Evolutionary conservation across 441 rosid species (phyloP).

Genomic region (Syzygium syzygioides): DNA sequence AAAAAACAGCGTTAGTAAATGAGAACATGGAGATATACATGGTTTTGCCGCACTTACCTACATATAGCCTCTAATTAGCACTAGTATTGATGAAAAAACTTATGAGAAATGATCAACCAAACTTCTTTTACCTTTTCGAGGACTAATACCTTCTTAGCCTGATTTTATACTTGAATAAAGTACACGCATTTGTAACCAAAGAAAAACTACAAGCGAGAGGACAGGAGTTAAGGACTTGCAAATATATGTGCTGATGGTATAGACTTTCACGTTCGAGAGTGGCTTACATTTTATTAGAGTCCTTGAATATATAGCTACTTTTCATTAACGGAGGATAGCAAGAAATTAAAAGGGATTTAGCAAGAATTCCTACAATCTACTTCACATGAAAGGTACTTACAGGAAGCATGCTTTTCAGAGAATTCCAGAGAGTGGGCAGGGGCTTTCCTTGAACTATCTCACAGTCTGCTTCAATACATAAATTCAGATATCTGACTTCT

Average conservation of each 20-base stretch:
- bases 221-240: not conserved
- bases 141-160: not conserved
- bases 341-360: not conserved
- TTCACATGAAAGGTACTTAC: constrained; percentile 19
- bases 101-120: not conserved
- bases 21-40: not conserved
- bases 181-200: not conserved
- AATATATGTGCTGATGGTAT: not conserved
- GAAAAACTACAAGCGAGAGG: not conserved
- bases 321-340: not conserved
- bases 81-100: not conserved
- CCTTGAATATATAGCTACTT: not conserved
- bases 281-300: too few relatives aligned
- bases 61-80: not conserved
- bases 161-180: not conserved
- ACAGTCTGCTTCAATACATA: constrained; percentile 40
- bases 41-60: not conserved
- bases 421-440: constrained; percentile 54
- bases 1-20: not conserved
- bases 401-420: constrained; percentile 19
- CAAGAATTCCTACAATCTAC: not conserved
- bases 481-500: constrained; percentile 39
- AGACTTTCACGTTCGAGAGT: not conserved
- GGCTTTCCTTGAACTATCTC: constrained; percentile 48
- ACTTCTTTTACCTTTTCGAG: not conserved